Evolutionary conservation across 2,329 filamentous ascomycete genomes (phyloP), one percentile per base, ranked within the genome.

Genomic region (Capronia americana): DNA sequence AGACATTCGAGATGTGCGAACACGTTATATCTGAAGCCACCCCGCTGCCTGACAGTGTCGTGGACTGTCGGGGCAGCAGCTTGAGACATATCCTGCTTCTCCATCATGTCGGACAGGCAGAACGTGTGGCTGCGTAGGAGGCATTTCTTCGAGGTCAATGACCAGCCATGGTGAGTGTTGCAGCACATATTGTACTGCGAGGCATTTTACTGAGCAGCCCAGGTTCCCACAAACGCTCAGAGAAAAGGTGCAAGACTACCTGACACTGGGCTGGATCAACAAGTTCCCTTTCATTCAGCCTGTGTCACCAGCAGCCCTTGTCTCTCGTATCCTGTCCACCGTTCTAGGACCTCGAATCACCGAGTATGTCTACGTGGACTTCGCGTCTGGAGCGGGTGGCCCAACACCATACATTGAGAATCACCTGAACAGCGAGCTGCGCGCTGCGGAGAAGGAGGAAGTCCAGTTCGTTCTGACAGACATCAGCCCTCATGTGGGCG

Each of bases 371-470:
- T 88, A 90, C 71, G 84, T 93, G 68, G 91, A 93, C 79, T 91
- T 92, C 77, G 92, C 90, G 76, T 88, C 90, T 2, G 91, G 91
- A 59, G 88, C 85, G 14, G 91, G 91, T 48, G 90, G 90, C 0
- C 89, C 89, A 0, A 91, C 88, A 1, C 88, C 88, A 0, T 80
- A 79, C 46, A 87, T 91, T 58, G 88, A 90, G 76, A 80, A 78
- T 11, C 79, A 83, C 50, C 74, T 91, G 68, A 91, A 91, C 75
- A 68, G 73, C 1, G 73, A 76, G 24, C 71, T 78, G 4, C 65
- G 57, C 17, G 60, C 61, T 12, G 41, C 62, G 5, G 70, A 69
- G 4, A 65, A 73, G 8, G 54, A 65, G 23, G 32, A 68, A 30
- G 84, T 85, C 41, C 79, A 83, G 63, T 90, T 90, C 73, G 79